Base-by-base conservation (phyloP, 169 alveolate genomes). In the Cryptosporidium viatorum region DNA sequence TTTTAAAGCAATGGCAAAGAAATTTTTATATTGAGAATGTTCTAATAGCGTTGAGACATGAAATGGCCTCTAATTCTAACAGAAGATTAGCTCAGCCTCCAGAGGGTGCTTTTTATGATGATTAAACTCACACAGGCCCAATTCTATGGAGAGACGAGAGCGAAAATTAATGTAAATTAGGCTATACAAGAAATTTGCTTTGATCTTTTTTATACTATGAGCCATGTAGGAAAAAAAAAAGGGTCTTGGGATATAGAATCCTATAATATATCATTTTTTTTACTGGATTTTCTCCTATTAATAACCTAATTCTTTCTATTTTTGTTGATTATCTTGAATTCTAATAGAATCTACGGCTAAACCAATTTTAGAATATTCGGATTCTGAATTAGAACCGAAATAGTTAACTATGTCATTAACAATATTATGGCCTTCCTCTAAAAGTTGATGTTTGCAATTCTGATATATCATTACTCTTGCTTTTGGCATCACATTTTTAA, bases 31-130 rank as follows among this genome's bases (percentile, higher is more conserved):
- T 97, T n/a, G 99, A 97, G 91, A 92, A 93, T 21, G 95, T 97
- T 43, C 89, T 97, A 59, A 93, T 94, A 12, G 97, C 97, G 39
- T 91, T 97, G 37, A 94, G 98, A 85, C 96, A 96, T 60, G 99
- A 97, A 80, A 97, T 97, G 99, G 94, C 96, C 71, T 84, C 95
- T 0, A 92, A 95, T 41, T 94, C 95, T 26, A 97, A 96, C 74
- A 94, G 97, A 84, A 89, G 98, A 84, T 93, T 95, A 41, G 95
- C 95, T 23, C 98, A 97, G 91, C 99, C 99, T n/a, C 97, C 97
- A n/a, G 99, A 97, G 92, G 99, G 99, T 31, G 95, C 94, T 29
- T 92, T 84, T 85, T 97, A 96, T 91, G 91, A 87, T 41, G 80
- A 69, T 9, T 52, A 26, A 21, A 5, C 37, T n/a, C 14, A 26